Percentiles rank a stretch among this genome's conserved stretches.
Evolutionary conservation across 805 yeast genomes (phyloP).

Genomic region (Dipodascus albidus): DNA sequence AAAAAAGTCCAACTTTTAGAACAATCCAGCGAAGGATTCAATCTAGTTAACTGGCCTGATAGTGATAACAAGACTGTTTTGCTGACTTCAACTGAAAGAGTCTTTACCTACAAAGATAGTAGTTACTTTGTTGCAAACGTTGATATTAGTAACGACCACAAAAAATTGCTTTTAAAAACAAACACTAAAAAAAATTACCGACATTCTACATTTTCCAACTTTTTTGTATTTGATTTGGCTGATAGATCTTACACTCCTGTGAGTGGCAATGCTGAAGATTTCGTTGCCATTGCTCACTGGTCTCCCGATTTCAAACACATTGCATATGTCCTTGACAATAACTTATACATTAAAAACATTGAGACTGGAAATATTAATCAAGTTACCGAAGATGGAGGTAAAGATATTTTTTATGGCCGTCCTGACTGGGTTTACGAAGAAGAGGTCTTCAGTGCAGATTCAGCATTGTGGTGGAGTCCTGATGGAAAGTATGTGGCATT

Average conservation of each 20-base stretch:
- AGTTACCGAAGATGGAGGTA: slow-evolving; percentile 61
- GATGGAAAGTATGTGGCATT: slow-evolving; percentile 53
- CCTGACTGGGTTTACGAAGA: slow-evolving; percentile 96
- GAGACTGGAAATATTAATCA: slow-evolving; percentile 27
- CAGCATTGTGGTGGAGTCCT: slow-evolving; percentile 84
- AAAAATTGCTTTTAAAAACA: slow-evolving; percentile 45
- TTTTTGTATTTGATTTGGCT: slow-evolving; percentile 48
- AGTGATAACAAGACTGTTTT: neutral
- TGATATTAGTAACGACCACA: slow-evolving; percentile 34
- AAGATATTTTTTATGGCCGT: slow-evolving; percentile 66
- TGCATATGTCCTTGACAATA: slow-evolving; percentile 58
- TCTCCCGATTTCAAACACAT: slow-evolving; percentile 58
- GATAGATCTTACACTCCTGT: slow-evolving; percentile 25
- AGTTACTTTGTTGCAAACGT: slow-evolving; percentile 31
- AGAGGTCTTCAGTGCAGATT: slow-evolving; percentile 62
- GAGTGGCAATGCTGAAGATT: slow-evolving; percentile 13
- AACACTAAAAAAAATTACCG: slow-evolving; percentile 46
- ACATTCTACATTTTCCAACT: slow-evolving; percentile 51
- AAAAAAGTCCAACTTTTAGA: neutral
- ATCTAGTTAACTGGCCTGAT: neutral
- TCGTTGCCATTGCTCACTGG: slow-evolving; percentile 53
- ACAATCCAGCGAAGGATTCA: neutral
- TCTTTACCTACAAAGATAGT: slow-evolving; percentile 32
- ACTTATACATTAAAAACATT: slow-evolving; percentile 47
- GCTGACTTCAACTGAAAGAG: slow-evolving; percentile 7